A percentile compares a stretch with the other conserved stretches of the same genome.
phyloP scores from a whole-genome alignment of 2,329 filamentous ascomycete species.

The Ilyonectria robusta region DNA sequence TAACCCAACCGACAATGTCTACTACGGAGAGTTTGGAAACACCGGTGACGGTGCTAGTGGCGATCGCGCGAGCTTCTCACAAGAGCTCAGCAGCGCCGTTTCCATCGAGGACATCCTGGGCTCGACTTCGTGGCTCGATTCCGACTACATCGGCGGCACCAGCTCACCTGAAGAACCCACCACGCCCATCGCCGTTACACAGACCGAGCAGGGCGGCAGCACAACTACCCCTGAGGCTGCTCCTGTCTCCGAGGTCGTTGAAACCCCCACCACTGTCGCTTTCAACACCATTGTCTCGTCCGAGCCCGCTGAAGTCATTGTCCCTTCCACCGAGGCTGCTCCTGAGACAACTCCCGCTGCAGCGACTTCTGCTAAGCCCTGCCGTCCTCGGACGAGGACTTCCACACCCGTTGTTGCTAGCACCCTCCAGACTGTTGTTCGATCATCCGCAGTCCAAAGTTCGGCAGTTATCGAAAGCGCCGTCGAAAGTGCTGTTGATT shows the following conservation, averaged over 20 bases:
- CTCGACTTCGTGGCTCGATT: conserved; percentile 34
- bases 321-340: not conserved
- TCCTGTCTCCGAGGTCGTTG: not conserved
- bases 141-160: conserved; percentile 21
- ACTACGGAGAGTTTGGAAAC: conserved; percentile 72
- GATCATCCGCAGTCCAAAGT: not conserved
- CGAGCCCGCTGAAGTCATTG: not conserved
- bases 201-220: not conserved
- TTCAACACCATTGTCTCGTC: not conserved
- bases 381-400: not conserved
- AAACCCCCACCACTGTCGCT: not conserved
- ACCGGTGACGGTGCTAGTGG: conserved; percentile 68
- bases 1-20: conserved; percentile 64
- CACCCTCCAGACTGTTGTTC: not conserved
- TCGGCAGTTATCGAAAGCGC: not conserved
- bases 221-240: not conserved
- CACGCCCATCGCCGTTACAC: not conserved
- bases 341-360: not conserved
- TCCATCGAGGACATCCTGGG: conserved; percentile 27
- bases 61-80: conserved; percentile 62
- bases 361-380: not conserved
- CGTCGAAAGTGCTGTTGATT: not conserved
- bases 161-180: conserved; percentile 1
- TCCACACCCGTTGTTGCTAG: not conserved
- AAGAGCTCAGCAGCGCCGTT: conserved; percentile 45